Percentiles rank a stretch among this genome's conserved stretches.
Conservation (phyloP, 1,284 basidiomycete genomes). For the Ganoderma lingzhi region DNA sequence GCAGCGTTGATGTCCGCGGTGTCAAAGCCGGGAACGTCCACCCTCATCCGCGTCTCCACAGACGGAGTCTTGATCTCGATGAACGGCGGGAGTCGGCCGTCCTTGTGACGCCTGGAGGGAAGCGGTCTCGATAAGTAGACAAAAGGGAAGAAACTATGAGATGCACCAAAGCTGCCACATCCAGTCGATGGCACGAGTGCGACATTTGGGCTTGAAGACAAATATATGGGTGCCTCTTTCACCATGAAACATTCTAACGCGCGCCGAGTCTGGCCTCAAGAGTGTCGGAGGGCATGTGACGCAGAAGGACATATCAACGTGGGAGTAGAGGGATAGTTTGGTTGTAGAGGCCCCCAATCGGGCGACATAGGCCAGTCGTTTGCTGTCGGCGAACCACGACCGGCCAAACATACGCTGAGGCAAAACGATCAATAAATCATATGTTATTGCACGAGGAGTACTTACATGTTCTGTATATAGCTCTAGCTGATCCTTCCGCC, state of each 20-base stretch:
- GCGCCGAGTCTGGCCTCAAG: slow-evolving; percentile 48
- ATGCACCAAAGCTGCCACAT: slow-evolving; percentile 80
- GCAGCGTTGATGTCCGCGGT: slow-evolving; percentile 44
- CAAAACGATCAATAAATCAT: slow-evolving; percentile 48
- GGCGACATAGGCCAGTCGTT: slow-evolving; percentile 74
- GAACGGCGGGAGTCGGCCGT: slow-evolving; percentile 52
- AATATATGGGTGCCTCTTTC: slow-evolving; percentile 81
- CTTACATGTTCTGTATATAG: slow-evolving; percentile 83
- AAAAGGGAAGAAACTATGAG: background rate
- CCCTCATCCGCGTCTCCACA: slow-evolving; percentile 65
- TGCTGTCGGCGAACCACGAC: slow-evolving; percentile 70
- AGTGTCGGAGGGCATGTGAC: slow-evolving; percentile 70
- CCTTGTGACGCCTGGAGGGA: slow-evolving; percentile 64
- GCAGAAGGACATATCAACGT: slow-evolving; percentile 83
- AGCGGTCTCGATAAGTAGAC: background rate
- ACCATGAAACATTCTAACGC: slow-evolving; percentile 50
- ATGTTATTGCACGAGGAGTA: slow-evolving; percentile 44
- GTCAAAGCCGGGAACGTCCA: slow-evolving; percentile 67
- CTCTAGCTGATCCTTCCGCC: slow-evolving; percentile 78
- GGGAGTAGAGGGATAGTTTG: slow-evolving; percentile 80
- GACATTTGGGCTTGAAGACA: slow-evolving; percentile 78
- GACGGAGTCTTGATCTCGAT: slow-evolving; percentile 55
- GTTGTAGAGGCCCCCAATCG: slow-evolving; percentile 68
- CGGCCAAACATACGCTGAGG: slow-evolving; percentile 64
- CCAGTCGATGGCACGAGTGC: slow-evolving; percentile 83